Percentiles rank a stretch among this genome's conserved stretches.
Evolutionary conservation across 805 yeast genomes (phyloP).

Genomic region (Priceomyces carsonii): DNA sequence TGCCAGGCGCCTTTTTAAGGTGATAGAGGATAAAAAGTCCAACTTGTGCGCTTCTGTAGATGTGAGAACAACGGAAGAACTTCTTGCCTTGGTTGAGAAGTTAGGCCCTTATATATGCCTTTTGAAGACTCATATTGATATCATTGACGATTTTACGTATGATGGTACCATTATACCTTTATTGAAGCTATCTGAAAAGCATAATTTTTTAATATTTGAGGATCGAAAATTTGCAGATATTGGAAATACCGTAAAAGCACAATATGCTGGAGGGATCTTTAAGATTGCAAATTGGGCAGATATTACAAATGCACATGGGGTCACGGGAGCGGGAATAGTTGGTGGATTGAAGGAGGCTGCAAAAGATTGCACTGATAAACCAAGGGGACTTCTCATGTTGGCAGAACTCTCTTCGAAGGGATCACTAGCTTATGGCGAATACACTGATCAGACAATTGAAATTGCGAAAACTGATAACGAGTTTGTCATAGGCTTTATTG

Average conservation of each 20-base stretch:
- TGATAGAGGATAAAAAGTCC: conserved; percentile 79
- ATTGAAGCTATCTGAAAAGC: conserved; percentile 69
- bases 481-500: conserved; percentile 95
- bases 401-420: conserved; percentile 96
- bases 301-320: conserved; percentile 96
- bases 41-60: conserved; percentile 95
- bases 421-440: conserved; percentile 88
- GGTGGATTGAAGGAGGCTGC: conserved; percentile 83
- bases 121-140: conserved; percentile 93
- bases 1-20: conserved; percentile 67
- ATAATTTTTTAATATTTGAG: conserved; percentile 89
- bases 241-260: conserved; percentile 95
- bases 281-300: conserved; percentile 94
- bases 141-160: conserved; percentile 82
- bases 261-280: conserved; percentile 87
- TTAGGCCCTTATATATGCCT: conserved; percentile 91
- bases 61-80: conserved; percentile 76
- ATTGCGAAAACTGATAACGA: conserved; percentile 85
- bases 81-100: conserved; percentile 68
- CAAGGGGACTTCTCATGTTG: conserved; percentile 89
- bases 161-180: conserved; percentile 80
- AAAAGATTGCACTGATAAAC: conserved; percentile 66
- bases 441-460: conserved; percentile 83
- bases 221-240: conserved; percentile 98
- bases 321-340: conserved; percentile 93